Evolutionary conservation across 2,329 filamentous ascomycete species (phyloP).

Genomic region (Diaporthe sp.): DNA sequence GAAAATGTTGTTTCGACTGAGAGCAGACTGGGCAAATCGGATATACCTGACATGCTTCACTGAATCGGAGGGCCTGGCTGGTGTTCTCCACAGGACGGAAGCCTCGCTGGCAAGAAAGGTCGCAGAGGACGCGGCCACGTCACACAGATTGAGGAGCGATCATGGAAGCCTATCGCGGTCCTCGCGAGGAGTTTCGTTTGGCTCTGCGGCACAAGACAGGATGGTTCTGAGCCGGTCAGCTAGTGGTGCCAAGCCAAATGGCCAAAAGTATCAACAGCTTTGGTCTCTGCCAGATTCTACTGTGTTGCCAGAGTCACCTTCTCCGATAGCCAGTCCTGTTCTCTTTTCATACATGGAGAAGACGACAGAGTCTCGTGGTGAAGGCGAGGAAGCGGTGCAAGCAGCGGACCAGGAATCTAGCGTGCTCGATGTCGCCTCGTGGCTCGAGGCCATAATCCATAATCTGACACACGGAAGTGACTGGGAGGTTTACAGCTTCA

Average conservation of each 20-base stretch:
- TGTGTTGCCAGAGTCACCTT: conserved; percentile 61
- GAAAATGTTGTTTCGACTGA: conserved; percentile 83
- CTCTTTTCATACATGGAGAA: conserved; percentile 54
- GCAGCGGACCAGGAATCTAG: conserved; percentile 45
- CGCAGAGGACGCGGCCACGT: conserved; percentile 61
- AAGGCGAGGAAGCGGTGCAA: conserved; percentile 35
- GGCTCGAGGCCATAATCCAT: conserved; percentile 82
- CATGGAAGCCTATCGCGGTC: conserved; percentile 53
- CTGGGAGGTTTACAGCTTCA: conserved; percentile 94
- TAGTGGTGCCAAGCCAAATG: conserved; percentile 49
- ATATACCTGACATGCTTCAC: conserved; percentile 77
- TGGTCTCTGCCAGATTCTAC: conserved; percentile 69
- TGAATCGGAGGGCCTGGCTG: conserved; percentile 79
- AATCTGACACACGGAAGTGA: conserved; percentile 80
- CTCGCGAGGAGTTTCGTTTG: conserved; percentile 63
- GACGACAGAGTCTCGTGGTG: conserved; percentile 31
- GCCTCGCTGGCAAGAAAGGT: conserved; percentile 61
- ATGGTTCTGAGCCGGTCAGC: conserved; percentile 52
- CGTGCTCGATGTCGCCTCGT: conserved; percentile 70
- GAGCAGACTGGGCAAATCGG: conserved; percentile 83
- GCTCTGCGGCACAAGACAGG: conserved; percentile 55
- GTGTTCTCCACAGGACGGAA: conserved; percentile 74
- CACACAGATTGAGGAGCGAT: conserved; percentile 58
- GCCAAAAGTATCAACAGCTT: conserved; percentile 58
- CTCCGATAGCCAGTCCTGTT: conserved; percentile 59